Evolutionary conservation across 257 asterid genomes (phyloP).

Genomic region (Coffea eugenioides): DNA sequence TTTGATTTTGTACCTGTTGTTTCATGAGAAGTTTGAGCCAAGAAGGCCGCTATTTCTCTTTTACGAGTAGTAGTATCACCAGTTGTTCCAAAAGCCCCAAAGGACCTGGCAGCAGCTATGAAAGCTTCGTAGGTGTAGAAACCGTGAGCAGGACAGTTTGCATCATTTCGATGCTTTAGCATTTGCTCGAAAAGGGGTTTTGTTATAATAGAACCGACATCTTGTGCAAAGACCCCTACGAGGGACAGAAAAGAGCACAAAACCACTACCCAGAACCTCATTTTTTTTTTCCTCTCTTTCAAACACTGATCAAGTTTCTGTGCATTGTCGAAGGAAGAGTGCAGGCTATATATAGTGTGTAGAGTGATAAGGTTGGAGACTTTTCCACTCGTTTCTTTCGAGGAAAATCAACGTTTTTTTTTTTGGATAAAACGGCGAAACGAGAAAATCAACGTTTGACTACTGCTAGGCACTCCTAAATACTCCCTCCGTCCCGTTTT

Average conservation of each 20-base stretch:
- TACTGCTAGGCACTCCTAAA: not conserved
- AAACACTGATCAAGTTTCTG: not conserved
- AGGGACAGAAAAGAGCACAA: conserved; percentile 9
- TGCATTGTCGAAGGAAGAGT: not conserved
- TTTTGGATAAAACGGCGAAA: too few relatives aligned
- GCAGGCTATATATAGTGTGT: conserved; percentile 9
- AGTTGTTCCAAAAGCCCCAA: conserved; percentile 32
- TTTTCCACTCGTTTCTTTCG: conserved; percentile 3
- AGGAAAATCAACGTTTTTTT: not conserved
- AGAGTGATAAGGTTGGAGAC: not conserved
- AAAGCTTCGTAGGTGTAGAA: conserved; percentile 36
- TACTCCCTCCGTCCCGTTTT: too few relatives aligned
- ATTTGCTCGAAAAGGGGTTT: conserved; percentile 21
- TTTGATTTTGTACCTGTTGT: conserved; percentile 24
- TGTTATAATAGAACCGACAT: conserved; percentile 22
- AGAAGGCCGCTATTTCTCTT: conserved; percentile 34
- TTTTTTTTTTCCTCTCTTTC: not conserved
- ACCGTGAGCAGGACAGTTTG: conserved; percentile 25
- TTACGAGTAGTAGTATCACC: conserved; percentile 26
- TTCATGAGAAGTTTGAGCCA: conserved; percentile 40
- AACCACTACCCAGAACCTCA: conserved; percentile 17
- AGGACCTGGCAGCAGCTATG: conserved; percentile 28
- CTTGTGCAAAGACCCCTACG: conserved; percentile 20
- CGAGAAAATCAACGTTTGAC: not conserved
- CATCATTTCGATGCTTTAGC: conserved; percentile 30